phyloP scores from a whole-genome alignment of 257 asterid genomes.

The Nicotiana paniculata region DNA sequence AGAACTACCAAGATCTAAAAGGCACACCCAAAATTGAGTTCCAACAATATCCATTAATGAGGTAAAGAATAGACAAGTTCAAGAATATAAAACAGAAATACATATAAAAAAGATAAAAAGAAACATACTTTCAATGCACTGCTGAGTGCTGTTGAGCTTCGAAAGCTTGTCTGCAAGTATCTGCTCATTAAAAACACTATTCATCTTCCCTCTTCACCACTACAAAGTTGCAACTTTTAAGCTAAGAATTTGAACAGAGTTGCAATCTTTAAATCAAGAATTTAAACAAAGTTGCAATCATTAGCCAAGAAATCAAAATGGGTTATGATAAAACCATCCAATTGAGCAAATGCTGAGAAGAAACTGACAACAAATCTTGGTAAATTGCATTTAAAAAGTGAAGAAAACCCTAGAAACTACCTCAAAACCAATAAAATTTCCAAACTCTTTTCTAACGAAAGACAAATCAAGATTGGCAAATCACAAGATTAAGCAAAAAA shows the following conservation, averaged over 20 bases:
- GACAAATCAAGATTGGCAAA: neutral
- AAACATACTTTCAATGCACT: constrained; percentile 91
- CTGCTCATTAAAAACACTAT: constrained; percentile 63
- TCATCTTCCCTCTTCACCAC: constrained; percentile 46
- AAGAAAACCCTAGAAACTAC: neutral
- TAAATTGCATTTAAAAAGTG: constrained; percentile 3
- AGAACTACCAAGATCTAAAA: constrained; percentile 2
- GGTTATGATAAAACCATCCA: constrained; percentile 24
- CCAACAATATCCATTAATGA: constrained; percentile 3
- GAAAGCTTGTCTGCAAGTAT: constrained; percentile 87
- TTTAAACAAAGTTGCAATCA: constrained; percentile 23
- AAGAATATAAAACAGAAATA: neutral
- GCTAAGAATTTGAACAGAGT: constrained; percentile 11
- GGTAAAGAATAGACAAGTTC: neutral
- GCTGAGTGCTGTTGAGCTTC: constrained; percentile 83
- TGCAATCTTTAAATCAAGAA: constrained; percentile 24
- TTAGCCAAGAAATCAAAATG: constrained; percentile 22
- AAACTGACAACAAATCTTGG: neutral
- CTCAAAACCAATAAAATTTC: neutral
- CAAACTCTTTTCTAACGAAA: neutral
- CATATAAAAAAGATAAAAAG: constrained; percentile 6
- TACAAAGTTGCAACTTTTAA: constrained; percentile 13
- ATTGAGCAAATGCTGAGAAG: constrained; percentile 26
- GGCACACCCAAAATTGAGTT: neutral
- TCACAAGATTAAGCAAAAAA: neutral